A percentile compares a stretch with the other conserved stretches of the same genome.
Evolutionary conservation across 2,329 filamentous ascomycete genomes (phyloP).

Genomic region (Hypoxylon rubiginosum): DNA sequence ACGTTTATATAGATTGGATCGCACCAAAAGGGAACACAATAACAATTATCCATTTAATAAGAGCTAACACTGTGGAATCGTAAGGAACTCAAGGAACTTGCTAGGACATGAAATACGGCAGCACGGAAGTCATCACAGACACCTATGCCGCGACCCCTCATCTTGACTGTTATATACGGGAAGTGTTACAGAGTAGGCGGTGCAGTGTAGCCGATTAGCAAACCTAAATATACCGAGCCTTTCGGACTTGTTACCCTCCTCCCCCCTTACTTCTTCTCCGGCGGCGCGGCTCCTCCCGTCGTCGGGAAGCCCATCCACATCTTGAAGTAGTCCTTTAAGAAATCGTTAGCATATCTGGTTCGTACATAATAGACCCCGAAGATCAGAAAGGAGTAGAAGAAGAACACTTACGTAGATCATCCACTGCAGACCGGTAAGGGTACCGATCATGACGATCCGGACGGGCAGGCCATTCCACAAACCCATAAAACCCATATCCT

Average conservation of each 20-base stretch:
- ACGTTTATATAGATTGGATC: neutral
- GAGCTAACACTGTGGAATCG: neutral
- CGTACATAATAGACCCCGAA: neutral
- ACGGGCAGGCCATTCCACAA: conserved; percentile 93
- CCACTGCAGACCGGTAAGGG: conserved; percentile 87
- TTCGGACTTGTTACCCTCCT: neutral
- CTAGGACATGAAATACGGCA: neutral
- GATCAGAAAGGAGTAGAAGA: neutral
- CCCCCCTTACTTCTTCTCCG: conserved; percentile 62
- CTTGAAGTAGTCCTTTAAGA: conserved; percentile 82
- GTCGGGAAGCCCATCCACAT: conserved; percentile 90
- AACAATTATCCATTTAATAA: neutral
- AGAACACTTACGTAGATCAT: conserved; percentile 80
- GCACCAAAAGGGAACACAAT: neutral
- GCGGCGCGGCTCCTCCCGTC: conserved; percentile 75
- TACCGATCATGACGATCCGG: conserved; percentile 89
- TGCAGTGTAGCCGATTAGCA: conserved; percentile 5
- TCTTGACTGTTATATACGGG: neutral
- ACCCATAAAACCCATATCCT: conserved; percentile 87
- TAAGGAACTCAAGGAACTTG: neutral
- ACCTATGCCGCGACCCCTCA: neutral
- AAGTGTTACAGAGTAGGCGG: neutral
- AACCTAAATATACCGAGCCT: neutral
- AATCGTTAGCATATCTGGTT: conserved; percentile 12
- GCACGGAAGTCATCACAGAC: neutral